These are phyloP conservation scores for Aspergillus tubingensis DNA, from an alignment of 2,329 filamentous ascomycete species.

Conservation along the genomic window DNA sequence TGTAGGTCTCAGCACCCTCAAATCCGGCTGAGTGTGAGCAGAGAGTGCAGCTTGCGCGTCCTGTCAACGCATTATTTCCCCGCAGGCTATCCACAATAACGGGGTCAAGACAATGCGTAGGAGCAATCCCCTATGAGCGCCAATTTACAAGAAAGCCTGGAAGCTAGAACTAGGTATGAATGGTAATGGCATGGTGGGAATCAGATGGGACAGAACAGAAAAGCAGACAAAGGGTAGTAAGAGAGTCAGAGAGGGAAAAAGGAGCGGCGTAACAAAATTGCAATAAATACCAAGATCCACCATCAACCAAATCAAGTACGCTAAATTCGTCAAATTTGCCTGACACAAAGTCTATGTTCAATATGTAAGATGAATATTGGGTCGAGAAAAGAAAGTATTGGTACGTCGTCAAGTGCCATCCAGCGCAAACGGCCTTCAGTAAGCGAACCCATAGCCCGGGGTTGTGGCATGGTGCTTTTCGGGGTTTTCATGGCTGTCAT, in stretches of 20 bases:
- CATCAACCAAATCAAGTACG: conserved; percentile 22
- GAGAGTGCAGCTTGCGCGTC: too few relatives aligned
- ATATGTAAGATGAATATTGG: neutral
- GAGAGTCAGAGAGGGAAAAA: neutral
- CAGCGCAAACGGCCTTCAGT: conserved; percentile 22
- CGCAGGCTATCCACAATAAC: too few relatives aligned
- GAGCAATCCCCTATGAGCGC: neutral
- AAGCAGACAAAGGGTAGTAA: neutral
- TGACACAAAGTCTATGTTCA: conserved; percentile 10
- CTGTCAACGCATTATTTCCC: too few relatives aligned
- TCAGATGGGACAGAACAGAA: neutral
- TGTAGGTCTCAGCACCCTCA: too few relatives aligned
- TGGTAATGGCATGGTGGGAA: neutral
- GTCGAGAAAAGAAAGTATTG: conserved; percentile 14
- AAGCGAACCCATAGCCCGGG: conserved; percentile 39
- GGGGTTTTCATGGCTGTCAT: conserved; percentile 29
- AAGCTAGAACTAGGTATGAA: neutral
- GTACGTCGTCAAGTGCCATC: conserved; percentile 4
- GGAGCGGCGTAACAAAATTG: neutral
- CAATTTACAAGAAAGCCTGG: neutral
- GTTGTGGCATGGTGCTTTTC: conserved; percentile 33
- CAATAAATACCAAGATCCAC: conserved; percentile 7
- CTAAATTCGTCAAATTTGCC: conserved; percentile 24
- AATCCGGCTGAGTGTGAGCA: too few relatives aligned
- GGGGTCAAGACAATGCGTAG: too few relatives aligned